Base-by-base conservation (phyloP, 106 monocot species). In the Amphibolis antarctica region DNA sequence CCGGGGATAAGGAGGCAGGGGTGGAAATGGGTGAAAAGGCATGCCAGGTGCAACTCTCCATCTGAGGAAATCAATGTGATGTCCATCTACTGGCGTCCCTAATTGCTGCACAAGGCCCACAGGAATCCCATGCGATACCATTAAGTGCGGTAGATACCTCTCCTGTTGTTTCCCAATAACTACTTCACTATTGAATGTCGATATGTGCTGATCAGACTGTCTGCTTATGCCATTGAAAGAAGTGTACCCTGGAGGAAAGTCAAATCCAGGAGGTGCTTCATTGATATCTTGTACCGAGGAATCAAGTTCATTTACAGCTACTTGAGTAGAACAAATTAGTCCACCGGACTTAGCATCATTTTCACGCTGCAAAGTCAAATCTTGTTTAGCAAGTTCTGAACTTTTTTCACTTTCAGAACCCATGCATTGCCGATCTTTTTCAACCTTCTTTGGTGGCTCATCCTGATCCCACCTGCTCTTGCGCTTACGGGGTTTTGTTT, bases 1-100 rank as follows among this genome's bases (percentile, higher is more conserved):
- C 10, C 82, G 59, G 21, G 88, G 88, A 65, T 80, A 70, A 51
- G 81, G 59, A 0, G 93, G 93, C 44, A 94, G 57, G 26, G 93
- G 88, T 29, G 88, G 88, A 64, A 86, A 94, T 57, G 88, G 85
- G 66, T 85, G 65, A 55, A 93, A 93, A 52, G 93, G 85, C 65
- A 88, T 79, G 46, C 83, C 74, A 54, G 93, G 93, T 27, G 88
- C 93, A 63, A 88, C 61, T 52, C 19, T 42, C 88, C 83, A 88
- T 12, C 22, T 50, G 42, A 55, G 53, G 13, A 66, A 30, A 22
- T 17, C 27, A 31, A 11, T 58, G 44, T 42, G 48, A 36, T 42
- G 58, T 46, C 44, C 57, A 6, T 56, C 42, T 19, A 12, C 56
- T 10, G 66, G 60, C 23, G 75, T 83, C 46, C 93, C 83, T 5